These are phyloP conservation scores for Mercurialis annua DNA, from an alignment of 345 rosid genomes.

Conservation along the genomic window DNA sequence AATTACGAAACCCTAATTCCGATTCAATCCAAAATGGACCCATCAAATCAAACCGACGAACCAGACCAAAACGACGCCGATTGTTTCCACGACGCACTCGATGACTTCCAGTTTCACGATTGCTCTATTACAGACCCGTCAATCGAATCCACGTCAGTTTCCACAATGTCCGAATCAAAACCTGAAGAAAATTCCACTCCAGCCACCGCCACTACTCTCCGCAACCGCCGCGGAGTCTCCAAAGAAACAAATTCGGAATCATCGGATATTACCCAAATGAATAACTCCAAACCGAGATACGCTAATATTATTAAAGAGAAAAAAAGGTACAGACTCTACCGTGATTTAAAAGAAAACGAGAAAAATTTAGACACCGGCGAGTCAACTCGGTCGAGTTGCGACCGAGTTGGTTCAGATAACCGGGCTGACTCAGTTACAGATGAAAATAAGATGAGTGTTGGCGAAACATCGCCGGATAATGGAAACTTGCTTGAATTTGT, in stretches of 20 bases:
- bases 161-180: conserved; percentile 14
- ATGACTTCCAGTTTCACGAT: conserved; percentile 54
- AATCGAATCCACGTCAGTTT: conserved; percentile 28
- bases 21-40: conserved; percentile 33
- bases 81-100: conserved; percentile 53
- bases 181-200: conserved; percentile 21
- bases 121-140: conserved; percentile 30
- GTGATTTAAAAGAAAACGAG: conserved; percentile 30
- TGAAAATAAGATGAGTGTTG: conserved; percentile 1
- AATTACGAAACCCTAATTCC: neutral
- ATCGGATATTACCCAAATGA: neutral
- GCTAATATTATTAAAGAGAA: conserved; percentile 11
- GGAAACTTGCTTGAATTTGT: conserved; percentile 39
- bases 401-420: conserved; percentile 20
- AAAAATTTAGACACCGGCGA: conserved; percentile 23
- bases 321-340: conserved; percentile 15
- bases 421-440: conserved; percentile 18
- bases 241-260: conserved; percentile 10
- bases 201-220: conserved; percentile 27
- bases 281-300: conserved; percentile 3
- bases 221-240: conserved; percentile 30
- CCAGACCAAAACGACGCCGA: conserved; percentile 20
- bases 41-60: conserved; percentile 6
- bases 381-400: conserved; percentile 11
- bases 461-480: conserved; percentile 7